Evolutionary conservation across 116 monocot species (phyloP), one percentile per base, ranked within the genome.

Genomic region (Thalassia testudinum): DNA sequence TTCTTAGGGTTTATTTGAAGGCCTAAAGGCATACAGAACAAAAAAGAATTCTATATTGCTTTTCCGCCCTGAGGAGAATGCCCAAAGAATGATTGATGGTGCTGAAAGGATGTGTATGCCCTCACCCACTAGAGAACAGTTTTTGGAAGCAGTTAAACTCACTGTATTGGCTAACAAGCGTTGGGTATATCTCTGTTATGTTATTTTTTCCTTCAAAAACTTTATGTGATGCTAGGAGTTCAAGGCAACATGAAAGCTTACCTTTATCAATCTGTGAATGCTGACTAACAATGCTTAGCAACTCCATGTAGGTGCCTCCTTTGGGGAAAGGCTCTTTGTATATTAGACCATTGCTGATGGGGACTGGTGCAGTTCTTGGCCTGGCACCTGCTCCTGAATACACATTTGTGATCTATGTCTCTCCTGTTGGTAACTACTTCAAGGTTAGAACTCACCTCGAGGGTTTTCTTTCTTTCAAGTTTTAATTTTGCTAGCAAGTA

Each of bases 21-120:
- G 93, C 59, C 49, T 87, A 37, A 83, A 87, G 60, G 93, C 93
- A 50, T 81, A 87, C 59, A 75, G 69, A 61, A 93, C 74, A 66
- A 71, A 69, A 57, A 78, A 87, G 66, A 81, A 77, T 26, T 81
- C 78, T 16, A 78, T 93, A 58, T 53, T 87, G 24, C 81, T 93
- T 14, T 93, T 93, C 66, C 93, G 93, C 15, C 93, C 93, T 0
- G 72, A 84, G 38, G 87, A 93, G 69, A 93, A 93, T 84, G 93
- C 84, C 47, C 15, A 61, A 22, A 57, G 93, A 27, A 78, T 93
- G 93, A 76, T 26, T 17, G 52, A 55, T 13, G 93, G 87, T 59
- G 83, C 93, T 30, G 87, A 93, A 24, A 54, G 93, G 15, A 68
- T 93, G 70, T 93, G 87, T 66, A 93, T 93, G 93, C 87, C 87